Percentiles rank a stretch among this genome's conserved stretches.
These are phyloP conservation scores for Fusarium liriodendri DNA, from an alignment of 2,329 filamentous ascomycete genomes.

Conservation along the genomic window DNA sequence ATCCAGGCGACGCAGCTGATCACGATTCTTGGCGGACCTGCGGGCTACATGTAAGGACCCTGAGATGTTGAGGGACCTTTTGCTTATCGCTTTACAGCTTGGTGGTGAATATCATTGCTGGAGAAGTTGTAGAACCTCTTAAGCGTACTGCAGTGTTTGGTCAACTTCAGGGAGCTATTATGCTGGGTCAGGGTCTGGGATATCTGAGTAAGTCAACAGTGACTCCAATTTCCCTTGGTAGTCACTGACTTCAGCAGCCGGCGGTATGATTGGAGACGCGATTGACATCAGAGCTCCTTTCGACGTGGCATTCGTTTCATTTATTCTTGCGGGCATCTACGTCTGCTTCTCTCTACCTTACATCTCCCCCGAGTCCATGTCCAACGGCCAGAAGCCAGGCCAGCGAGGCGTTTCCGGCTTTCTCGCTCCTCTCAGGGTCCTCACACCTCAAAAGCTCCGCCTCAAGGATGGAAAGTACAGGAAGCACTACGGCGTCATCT, in stretches of 20 bases:
- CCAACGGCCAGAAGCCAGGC: slow-evolving; percentile 44
- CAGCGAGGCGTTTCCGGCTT: slow-evolving; percentile 60
- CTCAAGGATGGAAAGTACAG: slow-evolving; percentile 61
- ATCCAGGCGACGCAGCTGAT: slow-evolving; percentile 76
- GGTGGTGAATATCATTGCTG: slow-evolving; percentile 75
- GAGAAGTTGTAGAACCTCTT: slow-evolving; percentile 70
- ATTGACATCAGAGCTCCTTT: slow-evolving; percentile 75
- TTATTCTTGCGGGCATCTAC: slow-evolving; percentile 58
- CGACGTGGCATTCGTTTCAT: slow-evolving; percentile 70
- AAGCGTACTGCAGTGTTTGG: slow-evolving; percentile 74
- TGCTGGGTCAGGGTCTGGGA: slow-evolving; percentile 74
- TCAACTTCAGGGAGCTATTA: slow-evolving; percentile 72
- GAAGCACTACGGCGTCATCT: slow-evolving; percentile 70
- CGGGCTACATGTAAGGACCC: slow-evolving; percentile 68
- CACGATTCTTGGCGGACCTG: slow-evolving; percentile 74
- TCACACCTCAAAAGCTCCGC: slow-evolving; percentile 67
- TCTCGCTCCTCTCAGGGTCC: slow-evolving; percentile 72
- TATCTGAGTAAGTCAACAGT: slow-evolving; percentile 61
- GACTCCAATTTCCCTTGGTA: too few species aligned
- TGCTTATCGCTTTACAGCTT: slow-evolving; percentile 52
- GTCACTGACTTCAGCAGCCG: slow-evolving; percentile 52
- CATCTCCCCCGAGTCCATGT: slow-evolving; percentile 59
- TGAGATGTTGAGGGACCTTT: rapidly evolving
- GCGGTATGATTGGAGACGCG: slow-evolving; percentile 72
- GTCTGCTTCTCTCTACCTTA: slow-evolving; percentile 58